Evolutionary conservation across 2,329 filamentous ascomycete species (phyloP), one percentile per base, ranked within the genome.

Genomic region (Cladosporium halotolerans): DNA sequence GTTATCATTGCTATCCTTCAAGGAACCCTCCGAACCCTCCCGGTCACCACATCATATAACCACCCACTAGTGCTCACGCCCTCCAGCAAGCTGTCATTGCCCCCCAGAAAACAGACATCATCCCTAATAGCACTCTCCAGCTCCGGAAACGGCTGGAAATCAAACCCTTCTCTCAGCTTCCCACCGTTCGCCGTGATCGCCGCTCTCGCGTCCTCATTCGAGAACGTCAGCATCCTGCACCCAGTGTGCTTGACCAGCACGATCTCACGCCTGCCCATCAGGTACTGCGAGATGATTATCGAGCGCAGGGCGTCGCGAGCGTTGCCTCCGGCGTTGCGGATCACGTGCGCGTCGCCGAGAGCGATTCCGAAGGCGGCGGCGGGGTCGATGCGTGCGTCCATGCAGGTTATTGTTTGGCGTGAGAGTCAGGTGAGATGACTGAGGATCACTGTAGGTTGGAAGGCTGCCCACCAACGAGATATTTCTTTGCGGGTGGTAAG

Each of bases 11-110:
- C 23, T 4, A 28, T 28, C 7, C 5, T 28, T 58, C 52, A 78
- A 40, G 73, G 71, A 44, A 84, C 71, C 51, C 70, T 73, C 58
- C 72, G 76, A 45, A 79, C 76, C 67, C 75, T 83, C 0, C 87
- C 88, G 1, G 80, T 89, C 73, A 88, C 82, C 40, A 91, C 85
- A 62, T 90, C 83, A 70, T 90, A 91, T 2, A 91, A 71, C 80
- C 86, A 92, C 1, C 88, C 88, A 5, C 79, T 86, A 43, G 91
- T 76, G 0, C 71, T 70, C 3, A 88, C 77, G 23, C 71, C 72
- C 16, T 83, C 74, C 16, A 83, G 73, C 4, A 91, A 75, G 13
- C 85, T 73, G 51, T 78, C 78, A 45, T 75, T 80, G 46, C 68
- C 73, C 68, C 78, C 81, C 58, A 93, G 64, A 59, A 81, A 81